Base-by-base conservation (phyloP, 148 eudicot genomes). In the Vaccinium vitisidaea region DNA sequence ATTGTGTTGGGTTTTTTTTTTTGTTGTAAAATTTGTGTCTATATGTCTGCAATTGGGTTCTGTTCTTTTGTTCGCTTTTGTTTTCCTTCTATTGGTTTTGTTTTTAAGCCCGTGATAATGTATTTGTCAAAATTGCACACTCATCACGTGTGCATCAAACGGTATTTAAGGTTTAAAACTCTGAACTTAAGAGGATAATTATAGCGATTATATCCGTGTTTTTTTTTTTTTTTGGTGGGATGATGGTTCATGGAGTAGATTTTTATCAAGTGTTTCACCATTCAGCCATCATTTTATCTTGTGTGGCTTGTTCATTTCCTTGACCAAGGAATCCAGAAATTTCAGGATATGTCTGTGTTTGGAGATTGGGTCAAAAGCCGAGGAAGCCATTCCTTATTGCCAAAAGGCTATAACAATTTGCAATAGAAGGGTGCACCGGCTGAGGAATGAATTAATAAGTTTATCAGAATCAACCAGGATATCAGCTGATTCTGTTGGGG, bases 381-480 rank as follows among this genome's bases (percentile, higher is more conserved):
- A 92, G 82, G 98, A 95, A 88, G 98, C 99, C 84, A 93, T 94
- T 70, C 98, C 98, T 3, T 95, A 95, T 84, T 97, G 98, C 84
- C 82, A 97, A 87, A 97, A 89, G 89, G 98, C 98, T 83, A 86
- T 95, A 80, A 92, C 94, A 13, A 79, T 92, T 81, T 97, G 98
- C 88, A 95, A 94, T 87, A 90, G 94, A 39, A 87, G 98, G 84
- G 81, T 93, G 86, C 92, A 94, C 82, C 92, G 98, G 59, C 91
- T 94, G 15, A 84, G 18, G 16, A 84, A 85, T 36, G 96, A 97
- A 88, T 43, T 87, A 81, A 87, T 89, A 84, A 89, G 85, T 85
- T 59, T 52, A 4, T 80, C 90, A 16, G 91, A 61, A 39, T 80
- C 89, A 56, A 80, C 84, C 50, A 25, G 59, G 59, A 55, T 55